Percentiles rank a stretch among this genome's conserved stretches.
Conservation (phyloP, 805 yeast genomes). For the Ogataea haglerorum region DNA sequence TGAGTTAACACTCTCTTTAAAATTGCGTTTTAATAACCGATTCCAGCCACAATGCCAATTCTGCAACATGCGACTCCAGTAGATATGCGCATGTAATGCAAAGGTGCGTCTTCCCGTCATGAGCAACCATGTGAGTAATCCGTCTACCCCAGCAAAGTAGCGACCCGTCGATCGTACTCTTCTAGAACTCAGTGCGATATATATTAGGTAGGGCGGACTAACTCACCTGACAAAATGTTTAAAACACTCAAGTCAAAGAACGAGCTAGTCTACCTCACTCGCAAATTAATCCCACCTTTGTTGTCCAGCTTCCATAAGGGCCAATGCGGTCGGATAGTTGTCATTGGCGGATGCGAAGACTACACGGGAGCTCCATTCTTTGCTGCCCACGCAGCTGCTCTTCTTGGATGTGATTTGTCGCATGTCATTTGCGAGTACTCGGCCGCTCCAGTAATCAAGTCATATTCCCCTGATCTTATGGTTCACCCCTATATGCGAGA, state of each 20-base stretch:
- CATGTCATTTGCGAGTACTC: slow-evolving; percentile 81
- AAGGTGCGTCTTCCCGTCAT: not conserved
- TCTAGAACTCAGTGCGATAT: not conserved
- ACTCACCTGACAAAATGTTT: slow-evolving; percentile 6
- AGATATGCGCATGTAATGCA: not conserved
- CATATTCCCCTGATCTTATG: slow-evolving; percentile 91
- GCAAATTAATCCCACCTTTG: slow-evolving; percentile 71
- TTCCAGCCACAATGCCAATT: not conserved
- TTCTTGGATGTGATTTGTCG: slow-evolving; percentile 83
- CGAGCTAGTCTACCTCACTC: slow-evolving; percentile 36
- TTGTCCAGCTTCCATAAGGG: slow-evolving; percentile 77
- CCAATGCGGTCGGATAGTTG: slow-evolving; percentile 80
- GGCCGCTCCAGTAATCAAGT: slow-evolving; percentile 79
- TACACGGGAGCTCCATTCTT: slow-evolving; percentile 97
- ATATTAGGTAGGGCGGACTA: not conserved
- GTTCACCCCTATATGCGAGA: slow-evolving; percentile 86
- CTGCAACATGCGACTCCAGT: not conserved
- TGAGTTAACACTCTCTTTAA: not conserved
- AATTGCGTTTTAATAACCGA: not conserved
- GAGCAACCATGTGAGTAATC: not conserved
- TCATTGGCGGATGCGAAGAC: slow-evolving; percentile 93
- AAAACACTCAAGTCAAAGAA: slow-evolving; percentile 8
- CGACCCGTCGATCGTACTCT: slow-evolving; percentile 8
- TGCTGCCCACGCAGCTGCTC: slow-evolving; percentile 78
- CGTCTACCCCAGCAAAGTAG: too few species aligned